A percentile compares a stretch with the other conserved stretches of the same genome.
These are phyloP conservation scores for Hippophae gyantsensis DNA, from an alignment of 306 rosid genomes.

Conservation along the genomic window DNA sequence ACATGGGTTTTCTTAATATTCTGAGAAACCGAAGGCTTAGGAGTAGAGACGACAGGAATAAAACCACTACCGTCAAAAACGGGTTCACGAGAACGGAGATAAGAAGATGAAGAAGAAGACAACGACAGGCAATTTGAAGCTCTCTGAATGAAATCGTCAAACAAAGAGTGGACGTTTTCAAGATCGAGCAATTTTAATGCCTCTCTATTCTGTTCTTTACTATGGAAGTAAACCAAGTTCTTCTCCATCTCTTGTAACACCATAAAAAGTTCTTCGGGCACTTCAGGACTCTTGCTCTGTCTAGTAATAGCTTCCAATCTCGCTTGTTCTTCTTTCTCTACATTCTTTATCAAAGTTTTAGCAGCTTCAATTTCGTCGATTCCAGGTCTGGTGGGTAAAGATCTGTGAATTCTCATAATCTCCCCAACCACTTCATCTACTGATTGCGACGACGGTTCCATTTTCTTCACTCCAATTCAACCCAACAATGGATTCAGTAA, in stretches of 20 bases:
- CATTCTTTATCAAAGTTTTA: conserved; percentile 33
- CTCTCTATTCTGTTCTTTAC: conserved; percentile 60
- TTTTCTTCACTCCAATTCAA: too few relatives aligned
- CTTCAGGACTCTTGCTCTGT: conserved; percentile 37
- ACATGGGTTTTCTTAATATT: too few relatives aligned
- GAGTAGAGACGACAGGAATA: too few relatives aligned
- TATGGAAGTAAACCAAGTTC: conserved; percentile 38
- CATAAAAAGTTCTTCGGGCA: conserved; percentile 69
- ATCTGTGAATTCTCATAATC: conserved; percentile 69
- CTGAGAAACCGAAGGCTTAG: too few relatives aligned
- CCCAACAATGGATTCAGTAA: too few relatives aligned
- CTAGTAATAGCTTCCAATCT: conserved; percentile 44
- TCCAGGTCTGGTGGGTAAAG: conserved; percentile 51
- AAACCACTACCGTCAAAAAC: too few relatives aligned
- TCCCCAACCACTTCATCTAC: too few relatives aligned
- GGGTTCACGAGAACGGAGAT: too few relatives aligned
- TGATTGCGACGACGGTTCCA: too few relatives aligned
- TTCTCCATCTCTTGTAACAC: conserved; percentile 62
- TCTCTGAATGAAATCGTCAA: conserved; percentile 69
- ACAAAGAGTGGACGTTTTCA: conserved; percentile 50
- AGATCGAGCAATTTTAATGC: conserved; percentile 64
- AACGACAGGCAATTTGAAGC: conserved; percentile 13
- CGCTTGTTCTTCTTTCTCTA: conserved; percentile 58
- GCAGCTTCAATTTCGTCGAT: conserved; percentile 84
- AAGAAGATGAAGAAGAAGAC: too few relatives aligned